Evolutionary conservation across 2,329 filamentous ascomycete species (phyloP), one percentile per base, ranked within the genome.

Genomic region (Penicillium concentricum): DNA sequence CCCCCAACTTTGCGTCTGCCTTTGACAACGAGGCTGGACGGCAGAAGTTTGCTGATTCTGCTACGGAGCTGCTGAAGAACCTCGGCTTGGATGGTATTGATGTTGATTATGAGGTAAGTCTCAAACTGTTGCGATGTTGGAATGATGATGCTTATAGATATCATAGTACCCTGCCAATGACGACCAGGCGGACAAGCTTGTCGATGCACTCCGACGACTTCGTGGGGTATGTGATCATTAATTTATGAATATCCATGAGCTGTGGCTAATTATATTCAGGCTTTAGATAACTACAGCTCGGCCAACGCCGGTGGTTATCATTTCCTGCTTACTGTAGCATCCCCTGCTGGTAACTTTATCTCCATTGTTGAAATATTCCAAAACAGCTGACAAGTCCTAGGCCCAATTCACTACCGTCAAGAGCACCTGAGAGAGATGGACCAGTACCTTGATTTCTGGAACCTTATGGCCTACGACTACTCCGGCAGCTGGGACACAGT

Each of bases 391-490:
- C 47, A 18, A 35, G 20, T 5, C 4, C 13, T 42, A 70, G 77
- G 78, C n/a, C 73, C 79, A 0, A 56, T 62, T 10, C 74, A 79
- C 61, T 81, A 81, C 65, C 69, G 75, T 22, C 72, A 68, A 15
- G 63, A 82, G 56, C 70, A 75, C 15, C 69, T 82, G 8, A 62
- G 67, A 4, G 72, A 68, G 16, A 82, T 82, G 79, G 73, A 80
- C 62, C 42, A 67, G 16, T 74, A 79, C 47, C 72, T 82, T 39
- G 78, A 81, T 61, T 81, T 82, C 71, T 82, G 78, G 76, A 82
- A 82, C 62, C 64, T 78, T 9, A 96, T 96, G 91, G 89, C 89
- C 2, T 96, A 96, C 74, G 91, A 96, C 75, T 95, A 86, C 71
- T 63, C 91, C 6, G 93, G 93, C 1, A 88, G 86, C 3, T 97